phyloP scores from a whole-genome alignment of 345 rosid species.

The Euphorbia pulcherrima region DNA sequence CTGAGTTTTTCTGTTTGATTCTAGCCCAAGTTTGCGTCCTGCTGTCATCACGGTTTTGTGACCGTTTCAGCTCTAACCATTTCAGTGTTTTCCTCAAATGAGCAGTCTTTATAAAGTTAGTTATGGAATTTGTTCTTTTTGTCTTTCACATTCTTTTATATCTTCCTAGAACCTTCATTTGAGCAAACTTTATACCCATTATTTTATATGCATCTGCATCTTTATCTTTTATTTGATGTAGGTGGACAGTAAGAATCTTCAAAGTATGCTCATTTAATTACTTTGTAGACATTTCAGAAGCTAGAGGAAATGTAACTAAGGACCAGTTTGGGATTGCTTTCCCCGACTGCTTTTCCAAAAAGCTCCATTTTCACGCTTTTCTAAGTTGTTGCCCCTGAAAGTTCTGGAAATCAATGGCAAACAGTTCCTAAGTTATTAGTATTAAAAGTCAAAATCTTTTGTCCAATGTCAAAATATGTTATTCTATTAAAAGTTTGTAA shows the following conservation, averaged over 20 bases:
- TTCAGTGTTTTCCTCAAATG: conserved; percentile 10
- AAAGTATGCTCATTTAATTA: conserved; percentile 15
- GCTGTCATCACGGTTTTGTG: conserved; percentile 12
- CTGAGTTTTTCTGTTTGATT: neutral
- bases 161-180: conserved; percentile 15
- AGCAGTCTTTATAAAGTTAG: conserved; percentile 25
- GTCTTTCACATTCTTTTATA: conserved; percentile 20
- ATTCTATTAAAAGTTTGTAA: too few relatives aligned
- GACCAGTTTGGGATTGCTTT: too few relatives aligned
- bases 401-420: too few relatives aligned
- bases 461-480: too few relatives aligned
- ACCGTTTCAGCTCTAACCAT: conserved; percentile 23
- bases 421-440: too few relatives aligned
- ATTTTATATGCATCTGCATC: conserved; percentile 21
- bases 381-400: too few relatives aligned
- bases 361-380: too few relatives aligned
- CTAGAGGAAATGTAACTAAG: conserved; percentile 12
- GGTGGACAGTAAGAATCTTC: conserved; percentile 20
- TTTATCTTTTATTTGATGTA: conserved; percentile 13
- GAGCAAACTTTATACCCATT: conserved; percentile 10
- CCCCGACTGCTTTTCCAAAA: too few relatives aligned
- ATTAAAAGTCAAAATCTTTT: too few relatives aligned
- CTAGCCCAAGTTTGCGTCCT: conserved; percentile 3
- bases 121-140: conserved; percentile 24
- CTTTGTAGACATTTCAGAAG: conserved; percentile 17